A percentile compares a stretch with the other conserved stretches of the same genome.
Evolutionary conservation across 1,284 basidiomycete genomes (phyloP).

Genomic region (Tilletia walkeri): DNA sequence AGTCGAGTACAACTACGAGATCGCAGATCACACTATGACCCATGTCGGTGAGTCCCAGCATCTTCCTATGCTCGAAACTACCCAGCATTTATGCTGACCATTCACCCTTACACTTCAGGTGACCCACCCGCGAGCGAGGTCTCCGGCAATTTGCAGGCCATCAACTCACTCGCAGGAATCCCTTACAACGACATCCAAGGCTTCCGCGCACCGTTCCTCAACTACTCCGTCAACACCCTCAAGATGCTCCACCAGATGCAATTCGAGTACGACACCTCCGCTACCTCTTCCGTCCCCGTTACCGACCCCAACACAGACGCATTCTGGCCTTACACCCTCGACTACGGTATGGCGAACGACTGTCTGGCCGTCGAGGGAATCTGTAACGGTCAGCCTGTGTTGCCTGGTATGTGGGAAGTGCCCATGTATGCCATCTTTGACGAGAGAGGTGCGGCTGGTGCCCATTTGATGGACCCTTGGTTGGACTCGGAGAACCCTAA

Average conservation of each 20-base stretch:
- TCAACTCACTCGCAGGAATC: conserved; percentile 76
- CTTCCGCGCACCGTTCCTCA: conserved; percentile 76
- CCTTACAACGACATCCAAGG: conserved; percentile 69
- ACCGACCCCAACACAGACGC: conserved; percentile 71
- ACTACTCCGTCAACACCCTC: conserved; percentile 67
- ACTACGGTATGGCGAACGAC: conserved; percentile 73
- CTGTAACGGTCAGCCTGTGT: conserved; percentile 70
- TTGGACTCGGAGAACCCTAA: conserved; percentile 58
- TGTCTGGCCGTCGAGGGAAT: conserved; percentile 64
- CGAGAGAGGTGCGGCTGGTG: conserved; percentile 33
- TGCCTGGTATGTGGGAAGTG: conserved; percentile 64
- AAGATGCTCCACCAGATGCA: conserved; percentile 61
- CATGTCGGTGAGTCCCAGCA: conserved; percentile 62
- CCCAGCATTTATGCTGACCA: neutral
- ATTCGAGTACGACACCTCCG: conserved; percentile 73
- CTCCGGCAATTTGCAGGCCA: conserved; percentile 74
- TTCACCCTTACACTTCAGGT: neutral
- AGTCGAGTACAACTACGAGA: conserved; percentile 74
- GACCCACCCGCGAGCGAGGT: conserved; percentile 59
- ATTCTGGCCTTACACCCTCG: conserved; percentile 59
- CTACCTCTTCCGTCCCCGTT: conserved; percentile 68
- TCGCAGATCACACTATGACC: conserved; percentile 86
- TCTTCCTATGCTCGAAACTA: conserved; percentile 55
- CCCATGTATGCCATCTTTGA: conserved; percentile 45
- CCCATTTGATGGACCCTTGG: conserved; percentile 77